phyloP scores from a whole-genome alignment of 1,139 yeast species.

The Blastobotrys buckinghamii region DNA sequence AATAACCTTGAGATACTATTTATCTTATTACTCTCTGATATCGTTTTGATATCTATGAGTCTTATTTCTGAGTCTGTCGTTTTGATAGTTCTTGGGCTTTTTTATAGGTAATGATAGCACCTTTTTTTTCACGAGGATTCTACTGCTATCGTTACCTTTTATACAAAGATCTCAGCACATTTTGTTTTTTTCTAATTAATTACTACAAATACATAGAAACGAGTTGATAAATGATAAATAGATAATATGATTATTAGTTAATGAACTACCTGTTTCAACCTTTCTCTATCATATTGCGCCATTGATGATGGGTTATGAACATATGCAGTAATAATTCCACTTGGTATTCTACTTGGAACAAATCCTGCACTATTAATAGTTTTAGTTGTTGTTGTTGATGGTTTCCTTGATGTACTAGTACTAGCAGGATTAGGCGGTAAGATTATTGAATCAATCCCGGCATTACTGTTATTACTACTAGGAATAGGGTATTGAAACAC shows the following conservation, averaged over 20 bases:
- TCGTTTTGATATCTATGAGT: neutral
- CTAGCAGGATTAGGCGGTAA: neutral
- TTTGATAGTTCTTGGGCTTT: neutral
- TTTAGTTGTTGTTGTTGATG: neutral
- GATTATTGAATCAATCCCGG: neutral
- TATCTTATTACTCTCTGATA: neutral
- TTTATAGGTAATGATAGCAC: neutral
- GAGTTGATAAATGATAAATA: neutral
- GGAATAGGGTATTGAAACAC: neutral
- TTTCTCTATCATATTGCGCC: slow-evolving; percentile 8
- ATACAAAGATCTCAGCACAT: neutral
- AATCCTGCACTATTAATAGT: slow-evolving; percentile 11
- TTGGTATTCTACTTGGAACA: slow-evolving; percentile 3
- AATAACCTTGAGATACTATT: neutral
- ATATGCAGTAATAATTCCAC: neutral
- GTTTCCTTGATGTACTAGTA: neutral
- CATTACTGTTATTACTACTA: neutral
- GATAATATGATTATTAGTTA: neutral
- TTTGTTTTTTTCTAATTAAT: too few relatives aligned
- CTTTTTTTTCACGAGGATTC: neutral
- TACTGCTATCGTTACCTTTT: neutral
- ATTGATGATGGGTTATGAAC: neutral
- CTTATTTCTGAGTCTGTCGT: neutral
- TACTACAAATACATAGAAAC: neutral
- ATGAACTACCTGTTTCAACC: neutral